Conservation (phyloP, 768 basidiomycete genomes). For the Pleurotus sapidus region DNA sequence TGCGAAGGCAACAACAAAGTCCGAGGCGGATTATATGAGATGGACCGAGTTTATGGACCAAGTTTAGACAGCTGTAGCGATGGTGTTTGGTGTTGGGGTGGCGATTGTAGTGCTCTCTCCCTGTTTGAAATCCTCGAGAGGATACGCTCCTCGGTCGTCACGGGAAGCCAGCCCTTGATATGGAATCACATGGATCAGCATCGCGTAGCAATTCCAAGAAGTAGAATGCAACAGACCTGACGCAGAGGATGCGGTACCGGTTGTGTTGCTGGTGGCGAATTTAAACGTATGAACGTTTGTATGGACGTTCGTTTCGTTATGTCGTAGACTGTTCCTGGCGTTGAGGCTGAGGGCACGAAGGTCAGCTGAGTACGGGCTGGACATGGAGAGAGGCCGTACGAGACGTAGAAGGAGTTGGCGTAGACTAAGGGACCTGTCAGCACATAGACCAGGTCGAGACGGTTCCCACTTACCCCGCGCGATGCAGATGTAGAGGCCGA, state of each 20-base stretch:
- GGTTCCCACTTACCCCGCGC: background rate
- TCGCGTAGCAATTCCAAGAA: background rate
- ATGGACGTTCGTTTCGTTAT: slow-evolving; percentile 6
- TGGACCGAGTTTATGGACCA: background rate
- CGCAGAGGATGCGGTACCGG: background rate
- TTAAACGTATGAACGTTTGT: slow-evolving; percentile 5
- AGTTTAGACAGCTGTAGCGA: background rate
- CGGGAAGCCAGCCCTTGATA: slow-evolving; percentile 4
- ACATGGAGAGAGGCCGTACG: background rate
- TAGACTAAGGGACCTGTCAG: background rate
- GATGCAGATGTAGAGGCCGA: slow-evolving; percentile 6
- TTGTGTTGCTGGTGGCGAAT: background rate
- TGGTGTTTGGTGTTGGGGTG: background rate
- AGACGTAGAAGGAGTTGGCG: slow-evolving; percentile 7
- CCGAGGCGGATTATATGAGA: no score
- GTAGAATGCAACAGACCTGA: background rate
- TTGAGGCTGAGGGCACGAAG: background rate
- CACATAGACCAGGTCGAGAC: background rate
- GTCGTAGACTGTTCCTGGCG: slow-evolving; percentile 3
- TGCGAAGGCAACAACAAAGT: no score
- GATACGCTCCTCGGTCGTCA: background rate
- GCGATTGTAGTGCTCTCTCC: no score
- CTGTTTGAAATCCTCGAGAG: no score
- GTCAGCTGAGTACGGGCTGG: background rate
- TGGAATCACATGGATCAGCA: background rate